Evolutionary conservation across 306 rosid species (phyloP), one percentile per base, ranked within the genome.

Genomic region (Vigna unguiculata): DNA sequence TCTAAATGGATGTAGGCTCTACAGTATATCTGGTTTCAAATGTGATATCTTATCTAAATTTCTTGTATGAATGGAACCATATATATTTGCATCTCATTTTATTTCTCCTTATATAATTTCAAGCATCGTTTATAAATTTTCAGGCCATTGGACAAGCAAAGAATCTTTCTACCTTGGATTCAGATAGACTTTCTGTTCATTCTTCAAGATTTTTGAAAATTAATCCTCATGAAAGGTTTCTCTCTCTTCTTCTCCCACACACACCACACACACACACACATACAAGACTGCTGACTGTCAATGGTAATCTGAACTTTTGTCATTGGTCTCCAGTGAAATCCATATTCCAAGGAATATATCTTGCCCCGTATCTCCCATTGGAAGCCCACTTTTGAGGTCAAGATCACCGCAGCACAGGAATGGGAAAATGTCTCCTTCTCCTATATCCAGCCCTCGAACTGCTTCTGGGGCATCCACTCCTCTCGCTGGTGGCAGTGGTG

Each of bases 291-390:
- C 59, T 83, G 45, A 54, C 61, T 72, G 74, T 52, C 60, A 54
- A 40, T 46, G 32, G 25, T 85, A 72, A 67, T 84, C 78, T 86
- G 86, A 84, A 85, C 68, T 76, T 22, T n/a, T 85, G 81, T 79
- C 49, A 17, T 62, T 70, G 46, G 61, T 85, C 76, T 82, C 68
- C 96, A 96, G 97, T 79, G 99, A 96, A 77, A 86, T 86, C 83
- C 93, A 83, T 53, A 87, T 89, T 75, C 89, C 91, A 47, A 85
- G 90, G 86, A 96, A 92, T 76, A 84, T 96, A 77, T 96, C 99
- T 77, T 96, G 99, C 81, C 99, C 97, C 4, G 98, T 96, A 73
- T 96, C 99, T 52, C 99, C 99, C 63, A 87, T 92, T 24, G 99
- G 97, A 86, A 96, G 99, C 89, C 99, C 99, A 80, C 95, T 91